A percentile compares a stretch with the other conserved stretches of the same genome.
These are phyloP conservation scores for Xylaria intraflava DNA, from an alignment of 495 filamentous ascomycete species.

Conservation along the genomic window DNA sequence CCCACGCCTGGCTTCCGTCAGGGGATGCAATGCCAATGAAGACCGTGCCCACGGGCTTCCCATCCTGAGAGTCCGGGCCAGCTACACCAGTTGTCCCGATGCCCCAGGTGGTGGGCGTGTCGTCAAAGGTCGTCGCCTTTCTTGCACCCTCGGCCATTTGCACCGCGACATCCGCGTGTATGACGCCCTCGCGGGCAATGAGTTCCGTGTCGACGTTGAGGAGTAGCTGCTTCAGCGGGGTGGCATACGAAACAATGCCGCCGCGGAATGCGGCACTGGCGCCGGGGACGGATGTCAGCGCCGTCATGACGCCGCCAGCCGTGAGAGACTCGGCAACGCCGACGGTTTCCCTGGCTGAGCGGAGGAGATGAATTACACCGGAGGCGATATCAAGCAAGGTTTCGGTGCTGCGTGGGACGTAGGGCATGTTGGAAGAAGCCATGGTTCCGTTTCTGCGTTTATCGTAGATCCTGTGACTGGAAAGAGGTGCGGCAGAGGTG, in stretches of 20 bases:
- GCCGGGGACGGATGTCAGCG: slow-evolving; percentile 24
- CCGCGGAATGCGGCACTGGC: slow-evolving; percentile 25
- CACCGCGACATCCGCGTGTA: slow-evolving; percentile 25
- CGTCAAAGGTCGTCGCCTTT: slow-evolving; percentile 11
- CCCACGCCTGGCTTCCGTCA: slow-evolving; percentile 9
- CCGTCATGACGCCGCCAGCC: slow-evolving; percentile 23
- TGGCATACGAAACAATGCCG: slow-evolving; percentile 30
- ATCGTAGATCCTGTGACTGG: background rate
- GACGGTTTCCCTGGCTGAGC: slow-evolving; percentile 16
- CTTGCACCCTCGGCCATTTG: slow-evolving; percentile 29
- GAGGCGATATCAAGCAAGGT: slow-evolving; percentile 15
- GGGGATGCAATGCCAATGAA: slow-evolving; percentile 20
- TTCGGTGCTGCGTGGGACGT: slow-evolving; percentile 12
- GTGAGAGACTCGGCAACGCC: slow-evolving; percentile 30
- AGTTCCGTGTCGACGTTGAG: slow-evolving; percentile 21
- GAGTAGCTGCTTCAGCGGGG: slow-evolving; percentile 22
- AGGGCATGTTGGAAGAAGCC: slow-evolving; percentile 1
- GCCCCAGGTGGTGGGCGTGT: slow-evolving; percentile 23
- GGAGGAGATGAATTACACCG: slow-evolving; percentile 19
- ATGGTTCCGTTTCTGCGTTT: slow-evolving; percentile 2
- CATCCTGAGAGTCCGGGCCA: slow-evolving; percentile 23
- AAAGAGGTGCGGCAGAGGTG: background rate
- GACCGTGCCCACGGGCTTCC: slow-evolving; percentile 23
- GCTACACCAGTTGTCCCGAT: slow-evolving; percentile 29
- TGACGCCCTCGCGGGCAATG: slow-evolving; percentile 26